Conservation (phyloP, 1,284 basidiomycete species). For the Porphyrellus sp. region DNA sequence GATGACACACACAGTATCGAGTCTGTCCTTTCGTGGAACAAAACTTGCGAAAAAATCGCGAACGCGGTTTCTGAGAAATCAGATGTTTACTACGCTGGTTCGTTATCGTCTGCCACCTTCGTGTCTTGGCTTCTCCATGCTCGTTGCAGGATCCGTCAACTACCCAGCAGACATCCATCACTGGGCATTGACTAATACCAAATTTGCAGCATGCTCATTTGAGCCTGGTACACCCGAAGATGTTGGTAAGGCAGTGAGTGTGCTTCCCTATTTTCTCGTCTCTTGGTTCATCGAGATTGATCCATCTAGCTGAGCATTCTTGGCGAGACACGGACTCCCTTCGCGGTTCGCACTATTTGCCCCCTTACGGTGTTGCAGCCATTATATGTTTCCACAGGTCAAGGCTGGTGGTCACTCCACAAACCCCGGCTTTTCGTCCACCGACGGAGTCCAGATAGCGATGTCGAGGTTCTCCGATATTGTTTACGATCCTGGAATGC, state of each 20-base stretch:
- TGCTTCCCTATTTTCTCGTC: neutral
- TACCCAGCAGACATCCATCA: conserved; percentile 45
- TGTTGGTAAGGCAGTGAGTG: conserved; percentile 42
- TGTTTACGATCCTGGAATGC: conserved; percentile 37
- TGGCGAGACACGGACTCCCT: conserved; percentile 1
- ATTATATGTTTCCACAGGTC: conserved; percentile 1
- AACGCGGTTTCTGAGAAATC: conserved; percentile 20
- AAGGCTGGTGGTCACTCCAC: conserved; percentile 18
- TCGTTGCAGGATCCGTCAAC: conserved; percentile 7
- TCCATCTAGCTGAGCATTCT: conserved; percentile 13
- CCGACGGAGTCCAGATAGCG: conserved; percentile 52
- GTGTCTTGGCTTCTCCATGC: neutral
- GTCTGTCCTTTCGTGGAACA: neutral
- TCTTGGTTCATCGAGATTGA: neutral
- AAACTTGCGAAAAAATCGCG: conserved; percentile 7
- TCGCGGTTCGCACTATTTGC: conserved; percentile 9
- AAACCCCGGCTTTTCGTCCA: conserved; percentile 30
- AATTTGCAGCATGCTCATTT: conserved; percentile 46
- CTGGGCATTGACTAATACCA: conserved; percentile 45
- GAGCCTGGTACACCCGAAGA: conserved; percentile 48
- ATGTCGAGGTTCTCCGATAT: conserved; percentile 51
- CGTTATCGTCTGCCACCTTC: neutral
- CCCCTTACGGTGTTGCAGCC: neutral
- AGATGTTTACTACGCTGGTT: neutral
- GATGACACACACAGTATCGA: neutral